These are phyloP conservation scores for Cladophialophora yegresii DNA, from an alignment of 2,329 filamentous ascomycete species.

Conservation along the genomic window DNA sequence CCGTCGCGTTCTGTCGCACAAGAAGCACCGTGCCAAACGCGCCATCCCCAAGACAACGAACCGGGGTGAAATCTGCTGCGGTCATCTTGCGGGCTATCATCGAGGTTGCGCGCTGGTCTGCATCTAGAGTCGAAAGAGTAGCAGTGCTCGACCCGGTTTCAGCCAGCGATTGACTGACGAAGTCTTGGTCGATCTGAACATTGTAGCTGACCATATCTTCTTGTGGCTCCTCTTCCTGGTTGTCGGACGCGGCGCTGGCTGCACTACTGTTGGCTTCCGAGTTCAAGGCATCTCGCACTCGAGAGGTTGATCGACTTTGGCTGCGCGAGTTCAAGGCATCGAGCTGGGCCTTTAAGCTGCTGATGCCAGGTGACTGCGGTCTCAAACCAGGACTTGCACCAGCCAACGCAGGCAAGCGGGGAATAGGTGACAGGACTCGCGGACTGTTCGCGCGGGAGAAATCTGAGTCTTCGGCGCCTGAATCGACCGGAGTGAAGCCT, in stretches of 20 bases:
- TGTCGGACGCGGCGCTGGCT: slow-evolving; percentile 62
- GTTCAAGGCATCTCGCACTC: slow-evolving; percentile 52
- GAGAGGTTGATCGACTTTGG: slow-evolving; percentile 59
- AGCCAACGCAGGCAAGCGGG: slow-evolving; percentile 38
- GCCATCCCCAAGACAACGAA: slow-evolving; percentile 92
- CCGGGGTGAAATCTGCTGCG: slow-evolving; percentile 81
- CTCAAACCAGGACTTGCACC: slow-evolving; percentile 52
- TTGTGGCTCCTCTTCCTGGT: slow-evolving; percentile 66
- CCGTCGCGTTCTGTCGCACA: slow-evolving; percentile 85
- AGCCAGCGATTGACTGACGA: slow-evolving; percentile 64
- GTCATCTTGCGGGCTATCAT: slow-evolving; percentile 76
- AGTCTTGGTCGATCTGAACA: slow-evolving; percentile 80
- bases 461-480: slow-evolving; percentile 52
- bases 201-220: slow-evolving; percentile 80
- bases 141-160: slow-evolving; percentile 47
- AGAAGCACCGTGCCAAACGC: slow-evolving; percentile 93
- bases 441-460: slow-evolving; percentile 43
- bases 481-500: slow-evolving; percentile 49
- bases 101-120: slow-evolving; percentile 44
- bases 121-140: slow-evolving; percentile 59
- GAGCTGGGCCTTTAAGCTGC: slow-evolving; percentile 76
- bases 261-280: slow-evolving; percentile 56
- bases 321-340: slow-evolving; percentile 71
- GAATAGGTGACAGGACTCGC: slow-evolving; percentile 39
- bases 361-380: slow-evolving; percentile 69